Percentiles rank a stretch among this genome's conserved stretches.
Conservation (phyloP, 1,139 yeast species). For the Pneumocystis carinii region DNA sequence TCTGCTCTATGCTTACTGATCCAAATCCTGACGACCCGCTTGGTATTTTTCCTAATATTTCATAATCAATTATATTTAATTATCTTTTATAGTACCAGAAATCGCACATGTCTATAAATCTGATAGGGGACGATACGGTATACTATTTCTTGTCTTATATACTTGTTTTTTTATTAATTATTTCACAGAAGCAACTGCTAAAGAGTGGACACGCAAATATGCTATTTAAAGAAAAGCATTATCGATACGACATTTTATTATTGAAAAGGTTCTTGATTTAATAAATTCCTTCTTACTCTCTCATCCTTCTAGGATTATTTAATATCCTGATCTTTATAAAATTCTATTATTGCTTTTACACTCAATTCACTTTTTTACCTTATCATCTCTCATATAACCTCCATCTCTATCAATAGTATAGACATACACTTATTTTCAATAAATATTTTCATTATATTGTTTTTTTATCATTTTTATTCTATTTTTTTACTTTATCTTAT, state of each 20-base stretch:
- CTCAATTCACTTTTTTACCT: background rate
- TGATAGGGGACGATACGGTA: conserved; percentile 73
- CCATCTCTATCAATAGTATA: background rate
- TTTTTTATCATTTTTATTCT: background rate
- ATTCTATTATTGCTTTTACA: background rate
- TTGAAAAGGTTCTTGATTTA: background rate
- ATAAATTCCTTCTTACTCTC: background rate
- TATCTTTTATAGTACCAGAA: conserved; percentile 65
- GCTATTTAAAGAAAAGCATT: background rate
- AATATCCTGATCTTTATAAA: background rate
- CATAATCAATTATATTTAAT: conserved; percentile 21
- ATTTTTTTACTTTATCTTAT: too few relatives aligned
- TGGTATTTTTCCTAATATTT: background rate
- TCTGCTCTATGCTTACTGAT: conserved; percentile 82
- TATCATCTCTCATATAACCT: background rate
- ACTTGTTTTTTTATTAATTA: background rate
- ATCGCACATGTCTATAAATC: conserved; percentile 94
- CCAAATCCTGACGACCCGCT: conserved; percentile 48
- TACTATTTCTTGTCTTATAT: background rate
- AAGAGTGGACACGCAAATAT: conserved; percentile 88
- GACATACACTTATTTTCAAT: background rate
- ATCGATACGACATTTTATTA: background rate
- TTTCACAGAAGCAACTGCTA: conserved; percentile 59
- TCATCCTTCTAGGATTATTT: background rate
- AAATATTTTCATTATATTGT: background rate